These are phyloP conservation scores for Malassezia brasiliensis DNA, from an alignment of 1,284 basidiomycete species.

Conservation along the genomic window DNA sequence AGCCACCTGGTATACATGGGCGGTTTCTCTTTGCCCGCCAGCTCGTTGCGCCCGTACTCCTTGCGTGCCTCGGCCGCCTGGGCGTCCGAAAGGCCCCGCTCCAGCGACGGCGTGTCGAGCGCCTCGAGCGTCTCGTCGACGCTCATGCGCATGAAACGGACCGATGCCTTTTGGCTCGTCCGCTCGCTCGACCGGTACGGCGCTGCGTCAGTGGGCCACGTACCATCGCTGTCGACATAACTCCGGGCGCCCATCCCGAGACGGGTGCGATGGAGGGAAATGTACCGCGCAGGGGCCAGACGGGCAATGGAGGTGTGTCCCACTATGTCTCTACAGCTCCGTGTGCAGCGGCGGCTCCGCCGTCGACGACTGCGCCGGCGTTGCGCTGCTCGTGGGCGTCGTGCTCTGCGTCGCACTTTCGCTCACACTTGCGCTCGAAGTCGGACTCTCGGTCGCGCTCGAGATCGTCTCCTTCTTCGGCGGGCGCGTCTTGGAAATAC, in stretches of 20 bases:
- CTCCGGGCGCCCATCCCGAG: neutral
- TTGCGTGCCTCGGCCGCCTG: slow-evolving; percentile 22
- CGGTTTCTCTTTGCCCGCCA: slow-evolving; percentile 73
- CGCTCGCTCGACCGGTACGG: neutral
- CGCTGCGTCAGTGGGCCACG: neutral
- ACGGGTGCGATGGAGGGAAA: neutral
- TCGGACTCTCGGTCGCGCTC: neutral
- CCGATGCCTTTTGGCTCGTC: slow-evolving; percentile 7
- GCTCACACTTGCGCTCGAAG: neutral
- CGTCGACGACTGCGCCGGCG: slow-evolving; percentile 4
- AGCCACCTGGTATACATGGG: slow-evolving; percentile 74
- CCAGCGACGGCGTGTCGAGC: slow-evolving; percentile 26
- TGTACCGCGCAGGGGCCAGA: neutral
- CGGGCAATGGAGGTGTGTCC: neutral
- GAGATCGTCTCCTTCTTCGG: slow-evolving; percentile 18
- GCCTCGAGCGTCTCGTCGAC: slow-evolving; percentile 22
- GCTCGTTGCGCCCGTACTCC: slow-evolving; percentile 60
- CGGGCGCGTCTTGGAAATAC: slow-evolving; percentile 41
- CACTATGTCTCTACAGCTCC: slow-evolving; percentile 9
- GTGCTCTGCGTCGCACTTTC: neutral
- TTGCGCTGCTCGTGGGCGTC: neutral
- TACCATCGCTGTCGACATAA: slow-evolving; percentile 8
- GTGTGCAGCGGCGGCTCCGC: slow-evolving; percentile 9
- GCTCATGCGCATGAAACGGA: slow-evolving; percentile 24
- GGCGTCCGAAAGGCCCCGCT: slow-evolving; percentile 21